A percentile compares a stretch with the other conserved stretches of the same genome.
Evolutionary conservation across 139 green algal genomes (phyloP).

Genomic region (Haematococcus lacustris): DNA sequence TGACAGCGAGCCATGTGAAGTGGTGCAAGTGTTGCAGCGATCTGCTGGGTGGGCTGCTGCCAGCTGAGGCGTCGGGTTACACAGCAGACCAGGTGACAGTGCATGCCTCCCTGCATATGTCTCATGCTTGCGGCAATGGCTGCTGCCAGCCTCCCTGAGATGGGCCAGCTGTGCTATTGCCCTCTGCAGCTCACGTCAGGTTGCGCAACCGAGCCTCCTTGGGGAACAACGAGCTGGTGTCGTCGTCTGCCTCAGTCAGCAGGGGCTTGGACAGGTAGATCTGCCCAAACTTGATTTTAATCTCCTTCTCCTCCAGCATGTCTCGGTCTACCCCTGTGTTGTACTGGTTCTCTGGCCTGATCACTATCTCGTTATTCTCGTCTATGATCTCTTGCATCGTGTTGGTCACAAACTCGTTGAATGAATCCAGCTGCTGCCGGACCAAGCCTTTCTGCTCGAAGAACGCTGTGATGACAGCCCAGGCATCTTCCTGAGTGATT

Average conservation of each 20-base stretch:
- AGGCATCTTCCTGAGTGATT: slow-evolving; percentile 45
- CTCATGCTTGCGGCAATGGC: neutral
- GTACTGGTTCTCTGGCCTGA: slow-evolving; percentile 79
- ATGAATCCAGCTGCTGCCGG: slow-evolving; percentile 97
- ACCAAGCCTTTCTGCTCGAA: slow-evolving; percentile 96
- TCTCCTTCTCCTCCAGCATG: slow-evolving; percentile 33
- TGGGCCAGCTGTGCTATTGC: neutral
- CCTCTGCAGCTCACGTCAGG: slow-evolving; percentile 65
- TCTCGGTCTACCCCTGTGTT: slow-evolving; percentile 38
- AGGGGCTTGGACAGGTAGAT: slow-evolving; percentile 92
- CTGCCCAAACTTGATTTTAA: slow-evolving; percentile 84
- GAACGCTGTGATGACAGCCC: slow-evolving; percentile 62
- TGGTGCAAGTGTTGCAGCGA: neutral
- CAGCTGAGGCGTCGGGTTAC: neutral
- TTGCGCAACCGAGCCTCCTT: slow-evolving; percentile 92
- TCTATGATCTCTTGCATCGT: slow-evolving; percentile 68
- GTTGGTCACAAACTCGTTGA: slow-evolving; percentile 95
- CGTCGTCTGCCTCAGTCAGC: slow-evolving; percentile 87
- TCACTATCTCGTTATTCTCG: slow-evolving; percentile 50
- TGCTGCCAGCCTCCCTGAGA: neutral
- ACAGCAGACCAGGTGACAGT: neutral
- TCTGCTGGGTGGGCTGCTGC: neutral
- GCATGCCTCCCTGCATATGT: neutral
- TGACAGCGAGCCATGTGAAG: neutral
- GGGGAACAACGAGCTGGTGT: slow-evolving; percentile 85